These are phyloP conservation scores for Triangularia verruculosa DNA, from an alignment of 2,329 filamentous ascomycete genomes.

Conservation along the genomic window DNA sequence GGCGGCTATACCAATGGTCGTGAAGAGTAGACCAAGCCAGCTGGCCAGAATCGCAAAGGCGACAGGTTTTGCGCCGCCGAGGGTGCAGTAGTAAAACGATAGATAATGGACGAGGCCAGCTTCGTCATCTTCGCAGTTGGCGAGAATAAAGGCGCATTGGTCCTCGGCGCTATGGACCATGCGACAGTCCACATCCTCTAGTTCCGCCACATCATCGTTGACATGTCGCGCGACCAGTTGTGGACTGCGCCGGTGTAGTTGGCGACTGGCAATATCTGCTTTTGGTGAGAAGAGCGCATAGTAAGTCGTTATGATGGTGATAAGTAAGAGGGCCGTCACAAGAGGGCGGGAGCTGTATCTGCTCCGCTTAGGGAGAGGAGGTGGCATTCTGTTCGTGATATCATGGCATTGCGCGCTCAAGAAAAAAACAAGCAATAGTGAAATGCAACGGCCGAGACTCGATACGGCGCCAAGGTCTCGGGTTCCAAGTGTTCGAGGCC, in stretches of 20 bases:
- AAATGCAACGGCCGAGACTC: not conserved
- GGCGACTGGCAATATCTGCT: not conserved
- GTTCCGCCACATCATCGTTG: not conserved
- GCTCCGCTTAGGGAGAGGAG: conserved; percentile 6
- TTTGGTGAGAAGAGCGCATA: conserved; percentile 40
- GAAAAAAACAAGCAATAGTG: not conserved
- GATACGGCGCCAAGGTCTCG: not conserved
- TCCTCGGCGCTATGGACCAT: conserved; percentile 73
- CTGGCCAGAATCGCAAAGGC: conserved; percentile 75
- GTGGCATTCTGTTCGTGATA: conserved; percentile 4
- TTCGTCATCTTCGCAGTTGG: conserved; percentile 84
- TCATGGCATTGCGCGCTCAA: conserved; percentile 13
- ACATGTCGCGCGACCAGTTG: conserved; percentile 4
- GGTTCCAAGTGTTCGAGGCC: not conserved
- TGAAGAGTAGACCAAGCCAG: conserved; percentile 90
- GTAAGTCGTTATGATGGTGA: conserved; percentile 43
- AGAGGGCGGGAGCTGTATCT: conserved; percentile 48
- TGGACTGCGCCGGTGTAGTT: not conserved
- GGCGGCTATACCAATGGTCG: conserved; percentile 94
- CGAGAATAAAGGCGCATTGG: conserved; percentile 80
- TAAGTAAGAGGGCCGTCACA: conserved; percentile 45
- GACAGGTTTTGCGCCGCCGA: conserved; percentile 65
- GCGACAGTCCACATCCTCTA: conserved; percentile 59
- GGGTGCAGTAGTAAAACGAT: conserved; percentile 81
- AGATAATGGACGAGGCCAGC: conserved; percentile 88